Evolutionary conservation across 192 early-diverging fungal genomes (phyloP), one percentile per base, ranked within the genome.

Genomic region (Dissophora globulifera): DNA sequence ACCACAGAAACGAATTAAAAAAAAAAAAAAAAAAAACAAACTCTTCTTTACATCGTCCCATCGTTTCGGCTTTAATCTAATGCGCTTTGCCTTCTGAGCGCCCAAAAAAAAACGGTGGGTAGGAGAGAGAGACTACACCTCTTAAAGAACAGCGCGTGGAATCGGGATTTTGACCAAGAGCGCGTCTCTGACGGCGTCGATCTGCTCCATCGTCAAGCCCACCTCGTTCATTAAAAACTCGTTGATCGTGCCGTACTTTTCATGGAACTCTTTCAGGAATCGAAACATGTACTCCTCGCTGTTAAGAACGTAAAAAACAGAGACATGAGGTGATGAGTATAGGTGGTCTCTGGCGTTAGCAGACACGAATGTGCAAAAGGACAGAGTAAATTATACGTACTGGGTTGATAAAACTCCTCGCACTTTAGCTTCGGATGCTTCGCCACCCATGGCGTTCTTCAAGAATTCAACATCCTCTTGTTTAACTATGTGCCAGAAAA

Each of bases 241-340:
- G 50, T 79, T 53, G 54, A 85, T 81, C 3, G 81, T 81, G n/a
- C 83, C 83, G 51, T 85, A 85, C 48, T 72, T 72, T 23, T 63
- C 75, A 26, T 79, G 67, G 29, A 85, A 81, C 42, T 76, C 55
- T n/a, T 58, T 42, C 61, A 85, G 48, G 49, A 76, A 76, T 31
- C 63, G n/a, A 33, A 50, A 40, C 72, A 76, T 67, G 41, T 67
- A 76, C 30, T 60, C 50, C 51, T 66, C 72, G n/a, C 72, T 76
- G 29, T 53, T 12, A 5, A 32, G 41, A 13, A 15, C 23, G 43
- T 17, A 23, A 20, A 20, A 25, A n/a, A 60, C 5, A 17, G 46
- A 26, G 22, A 32, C n/a, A n/a, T n/a, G n/a, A n/a, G n/a, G n/a
- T n/a, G n/a, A n/a, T n/a, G n/a, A n/a, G n/a, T n/a, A n/a, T n/a